Conservation (phyloP, 108 stramenopile species). For the Skeletonema tropicum region DNA sequence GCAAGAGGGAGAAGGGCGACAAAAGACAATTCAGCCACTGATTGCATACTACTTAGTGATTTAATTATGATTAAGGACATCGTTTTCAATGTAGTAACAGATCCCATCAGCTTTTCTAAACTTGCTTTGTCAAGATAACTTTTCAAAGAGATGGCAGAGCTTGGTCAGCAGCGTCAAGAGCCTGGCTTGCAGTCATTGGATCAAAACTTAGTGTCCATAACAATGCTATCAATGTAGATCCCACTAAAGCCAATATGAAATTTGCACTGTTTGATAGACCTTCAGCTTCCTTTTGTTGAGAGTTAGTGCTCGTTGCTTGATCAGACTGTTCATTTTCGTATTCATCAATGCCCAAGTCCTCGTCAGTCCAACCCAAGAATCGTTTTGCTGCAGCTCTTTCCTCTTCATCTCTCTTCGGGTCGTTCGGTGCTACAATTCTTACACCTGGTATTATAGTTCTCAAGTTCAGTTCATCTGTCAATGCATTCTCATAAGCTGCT, state of each 20-base stretch:
- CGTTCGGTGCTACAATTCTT: constrained; percentile 67
- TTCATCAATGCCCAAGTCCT: constrained; percentile 34
- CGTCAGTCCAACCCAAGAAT: constrained; percentile 34
- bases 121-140: background rate
- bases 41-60: constrained; percentile 10
- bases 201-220: constrained; percentile 44
- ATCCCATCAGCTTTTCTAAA: background rate
- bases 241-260: constrained; percentile 27
- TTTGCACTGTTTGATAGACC: constrained; percentile 23
- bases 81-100: background rate
- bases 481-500: constrained; percentile 57
- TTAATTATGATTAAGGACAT: background rate
- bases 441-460: constrained; percentile 72
- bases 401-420: constrained; percentile 47
- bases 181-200: constrained; percentile 23
- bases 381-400: constrained; percentile 56
- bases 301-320: background rate
- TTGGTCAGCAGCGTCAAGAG: constrained; percentile 1
- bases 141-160: background rate
- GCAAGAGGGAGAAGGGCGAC: constrained; percentile 84
- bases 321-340: background rate
- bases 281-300: background rate
- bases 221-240: constrained; percentile 26
- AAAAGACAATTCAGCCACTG: constrained; percentile 91
- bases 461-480: constrained; percentile 55